phyloP scores from a whole-genome alignment of 192 early-diverging fungal genomes.

The Coemansia sp. region DNA sequence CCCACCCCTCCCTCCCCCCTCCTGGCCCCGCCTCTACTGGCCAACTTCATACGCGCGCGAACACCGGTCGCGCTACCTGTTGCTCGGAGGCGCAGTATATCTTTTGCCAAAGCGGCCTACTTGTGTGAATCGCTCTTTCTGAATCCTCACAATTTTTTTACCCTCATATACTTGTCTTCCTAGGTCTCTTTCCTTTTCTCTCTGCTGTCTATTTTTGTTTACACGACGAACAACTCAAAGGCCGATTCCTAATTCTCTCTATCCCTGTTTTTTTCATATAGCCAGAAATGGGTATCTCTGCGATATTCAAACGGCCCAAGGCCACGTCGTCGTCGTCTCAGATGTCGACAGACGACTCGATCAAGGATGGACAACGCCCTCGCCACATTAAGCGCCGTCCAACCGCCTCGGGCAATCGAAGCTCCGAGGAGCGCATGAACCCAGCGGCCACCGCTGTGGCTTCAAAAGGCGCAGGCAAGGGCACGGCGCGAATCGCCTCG shows the following conservation, averaged over 20 bases:
- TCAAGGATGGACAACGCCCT: constrained; percentile 11
- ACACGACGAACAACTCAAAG: neutral
- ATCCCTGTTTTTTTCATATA: neutral
- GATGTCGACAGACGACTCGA: neutral
- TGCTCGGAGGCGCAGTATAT: constrained; percentile 2
- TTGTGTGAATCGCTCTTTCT: neutral
- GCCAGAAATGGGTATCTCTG: constrained; percentile 42
- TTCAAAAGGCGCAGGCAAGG: constrained; percentile 1
- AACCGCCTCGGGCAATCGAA: constrained; percentile 13
- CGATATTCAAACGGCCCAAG: constrained; percentile 52
- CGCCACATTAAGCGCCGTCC: constrained; percentile 26
- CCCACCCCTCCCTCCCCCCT: neutral
- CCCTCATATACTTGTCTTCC: neutral
- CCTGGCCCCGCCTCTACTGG: neutral
- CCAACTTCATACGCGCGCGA: neutral
- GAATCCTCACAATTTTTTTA: neutral
- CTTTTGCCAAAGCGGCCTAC: neutral
- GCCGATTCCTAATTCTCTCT: neutral
- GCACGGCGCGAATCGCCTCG: neutral
- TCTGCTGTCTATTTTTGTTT: constrained; percentile 9
- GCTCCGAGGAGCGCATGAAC: neutral
- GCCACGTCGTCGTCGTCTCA: constrained; percentile 4
- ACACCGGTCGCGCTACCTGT: constrained; percentile 1
- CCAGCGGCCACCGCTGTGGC: neutral
- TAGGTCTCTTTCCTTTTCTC: neutral